These are phyloP conservation scores for Verticillium dahliae DNA, from an alignment of 2,329 filamentous ascomycete genomes.

Conservation along the genomic window DNA sequence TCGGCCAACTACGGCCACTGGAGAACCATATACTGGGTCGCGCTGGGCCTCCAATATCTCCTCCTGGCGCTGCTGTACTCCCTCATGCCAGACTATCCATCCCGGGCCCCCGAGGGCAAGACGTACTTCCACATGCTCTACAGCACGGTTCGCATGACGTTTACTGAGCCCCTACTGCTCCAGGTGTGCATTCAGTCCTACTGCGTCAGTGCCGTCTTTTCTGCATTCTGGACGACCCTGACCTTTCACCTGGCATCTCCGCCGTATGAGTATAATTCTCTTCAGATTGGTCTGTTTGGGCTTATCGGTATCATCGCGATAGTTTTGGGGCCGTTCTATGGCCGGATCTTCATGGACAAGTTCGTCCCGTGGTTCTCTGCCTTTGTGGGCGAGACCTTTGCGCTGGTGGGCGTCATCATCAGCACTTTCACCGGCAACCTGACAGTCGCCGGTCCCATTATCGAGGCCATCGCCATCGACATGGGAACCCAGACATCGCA, in stretches of 20 bases:
- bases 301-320: conserved; percentile 68
- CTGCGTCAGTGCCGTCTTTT: conserved; percentile 43
- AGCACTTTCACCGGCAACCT: conserved; percentile 62
- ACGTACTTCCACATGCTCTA: conserved; percentile 60
- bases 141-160: conserved; percentile 56
- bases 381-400: conserved; percentile 22
- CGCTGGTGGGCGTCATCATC: conserved; percentile 49
- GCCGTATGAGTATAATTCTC: no score
- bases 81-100: conserved; percentile 75
- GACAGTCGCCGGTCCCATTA: conserved; percentile 62
- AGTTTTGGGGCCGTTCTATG: conserved; percentile 61
- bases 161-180: conserved; percentile 59
- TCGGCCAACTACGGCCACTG: conserved; percentile 66
- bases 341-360: conserved; percentile 61
- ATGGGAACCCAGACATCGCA: conserved; percentile 65
- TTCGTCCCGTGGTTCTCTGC: conserved; percentile 63
- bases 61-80: conserved; percentile 60
- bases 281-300: conserved; percentile 57
- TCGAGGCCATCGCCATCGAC: conserved; percentile 65
- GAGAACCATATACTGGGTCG: conserved; percentile 73
- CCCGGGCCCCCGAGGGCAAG: conserved; percentile 58
- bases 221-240: conserved; percentile 21
- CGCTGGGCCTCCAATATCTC: conserved; percentile 61
- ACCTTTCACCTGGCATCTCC: no score
- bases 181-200: conserved; percentile 64